phyloP scores from a whole-genome alignment of 1,284 basidiomycete species.

The Leccinum fallax region DNA sequence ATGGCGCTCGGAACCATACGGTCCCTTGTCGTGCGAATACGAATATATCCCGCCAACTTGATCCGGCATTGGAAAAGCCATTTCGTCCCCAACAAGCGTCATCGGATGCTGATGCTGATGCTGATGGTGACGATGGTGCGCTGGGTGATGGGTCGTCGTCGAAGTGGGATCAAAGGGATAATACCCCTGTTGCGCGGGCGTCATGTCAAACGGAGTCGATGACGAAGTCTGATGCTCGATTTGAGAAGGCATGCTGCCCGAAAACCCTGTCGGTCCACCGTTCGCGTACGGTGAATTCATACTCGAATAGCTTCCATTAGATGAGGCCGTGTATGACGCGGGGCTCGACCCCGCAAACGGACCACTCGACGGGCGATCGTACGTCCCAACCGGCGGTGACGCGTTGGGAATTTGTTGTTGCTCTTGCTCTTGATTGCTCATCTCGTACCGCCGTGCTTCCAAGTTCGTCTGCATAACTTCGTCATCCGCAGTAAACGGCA shows the following conservation, averaged over 20 bases:
- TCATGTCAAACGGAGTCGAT: too few relatives aligned
- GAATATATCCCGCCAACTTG: neutral
- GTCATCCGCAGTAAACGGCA: constrained; percentile 25
- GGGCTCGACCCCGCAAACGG: constrained; percentile 29
- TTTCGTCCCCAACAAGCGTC: neutral
- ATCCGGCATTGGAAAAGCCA: neutral
- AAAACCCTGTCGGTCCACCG: constrained; percentile 12
- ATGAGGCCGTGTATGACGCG: constrained; percentile 25
- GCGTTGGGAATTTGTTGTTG: constrained; percentile 18
- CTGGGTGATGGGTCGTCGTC: neutral
- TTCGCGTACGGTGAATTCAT: constrained; percentile 30
- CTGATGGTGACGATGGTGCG: neutral
- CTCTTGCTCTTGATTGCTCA: constrained; percentile 14
- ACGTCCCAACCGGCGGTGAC: constrained; percentile 9
- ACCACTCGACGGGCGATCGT: constrained; percentile 27
- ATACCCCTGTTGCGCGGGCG: neutral
- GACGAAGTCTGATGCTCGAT: too few relatives aligned
- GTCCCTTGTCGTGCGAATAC: neutral
- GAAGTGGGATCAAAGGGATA: neutral
- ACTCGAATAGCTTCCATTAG: constrained; percentile 29
- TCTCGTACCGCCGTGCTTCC: constrained; percentile 28
- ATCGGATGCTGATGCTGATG: neutral
- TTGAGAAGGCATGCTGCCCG: neutral
- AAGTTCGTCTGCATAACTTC: constrained; percentile 21
- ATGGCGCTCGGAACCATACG: neutral